A percentile compares a stretch with the other conserved stretches of the same genome.
These are phyloP conservation scores for Verticillium nubilum DNA, from an alignment of 2,329 filamentous ascomycete genomes.

Conservation along the genomic window DNA sequence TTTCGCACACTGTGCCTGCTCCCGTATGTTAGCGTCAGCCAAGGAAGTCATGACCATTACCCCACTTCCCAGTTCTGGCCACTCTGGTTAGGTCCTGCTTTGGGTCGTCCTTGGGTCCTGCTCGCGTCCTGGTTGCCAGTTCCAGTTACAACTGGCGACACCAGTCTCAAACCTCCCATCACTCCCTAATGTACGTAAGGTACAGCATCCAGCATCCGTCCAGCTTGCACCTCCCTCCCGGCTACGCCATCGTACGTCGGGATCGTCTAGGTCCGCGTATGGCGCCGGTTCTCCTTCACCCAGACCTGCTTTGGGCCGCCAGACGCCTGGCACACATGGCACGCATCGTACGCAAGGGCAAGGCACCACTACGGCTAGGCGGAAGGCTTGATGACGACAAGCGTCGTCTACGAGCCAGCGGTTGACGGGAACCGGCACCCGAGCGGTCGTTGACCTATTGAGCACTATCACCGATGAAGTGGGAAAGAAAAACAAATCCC, in stretches of 20 bases:
- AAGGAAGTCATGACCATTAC: not conserved
- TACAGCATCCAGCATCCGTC: not conserved
- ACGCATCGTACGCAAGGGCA: not conserved
- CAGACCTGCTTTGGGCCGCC: not conserved
- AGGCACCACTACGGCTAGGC: not conserved
- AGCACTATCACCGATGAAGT: not conserved
- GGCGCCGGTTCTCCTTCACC: not conserved
- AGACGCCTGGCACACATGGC: not conserved
- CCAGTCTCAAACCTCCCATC: not conserved
- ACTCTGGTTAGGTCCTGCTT: not conserved
- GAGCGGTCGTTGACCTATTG: not conserved
- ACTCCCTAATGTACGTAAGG: no score
- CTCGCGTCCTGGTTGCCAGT: not conserved
- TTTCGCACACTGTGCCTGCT: not conserved
- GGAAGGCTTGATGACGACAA: not conserved
- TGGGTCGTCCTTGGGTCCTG: no score
- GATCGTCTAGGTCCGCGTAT: not conserved
- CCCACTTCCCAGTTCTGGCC: not conserved
- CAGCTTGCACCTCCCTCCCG: not conserved
- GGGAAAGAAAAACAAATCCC: not conserved
- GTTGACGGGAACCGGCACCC: not conserved
- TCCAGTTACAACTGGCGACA: not conserved
- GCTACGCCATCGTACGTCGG: not conserved
- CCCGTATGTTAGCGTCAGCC: not conserved
- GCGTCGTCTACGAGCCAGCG: not conserved